Percentiles rank a stretch among this genome's conserved stretches.
Evolutionary conservation across 805 yeast species (phyloP).

Genomic region (Candida berthetii): DNA sequence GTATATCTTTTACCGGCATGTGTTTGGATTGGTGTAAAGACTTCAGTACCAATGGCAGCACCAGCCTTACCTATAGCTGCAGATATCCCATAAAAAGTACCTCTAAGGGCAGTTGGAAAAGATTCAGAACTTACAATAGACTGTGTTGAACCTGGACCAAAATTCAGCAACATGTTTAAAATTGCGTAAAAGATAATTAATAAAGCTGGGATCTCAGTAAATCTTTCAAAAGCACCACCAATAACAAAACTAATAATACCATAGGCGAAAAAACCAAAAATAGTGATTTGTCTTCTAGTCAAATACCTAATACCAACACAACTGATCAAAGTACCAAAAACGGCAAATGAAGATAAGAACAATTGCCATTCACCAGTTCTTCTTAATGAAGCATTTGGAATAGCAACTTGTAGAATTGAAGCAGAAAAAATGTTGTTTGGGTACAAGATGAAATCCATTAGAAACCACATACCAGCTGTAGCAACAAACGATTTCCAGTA

Average conservation of each 20-base stretch:
- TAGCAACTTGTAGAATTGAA: conserved; percentile 38
- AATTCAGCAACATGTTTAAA: conserved; percentile 36
- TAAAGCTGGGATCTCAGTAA: conserved; percentile 21
- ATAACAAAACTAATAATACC: conserved; percentile 41
- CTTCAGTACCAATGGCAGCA: conserved; percentile 43
- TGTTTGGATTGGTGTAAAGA: conserved; percentile 38
- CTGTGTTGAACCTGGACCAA: conserved; percentile 43
- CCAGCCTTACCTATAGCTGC: conserved; percentile 49
- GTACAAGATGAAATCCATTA: conserved; percentile 58
- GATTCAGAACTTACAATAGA: conserved; percentile 39
- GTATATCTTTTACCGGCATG: conserved; percentile 39
- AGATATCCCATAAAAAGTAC: conserved; percentile 38
- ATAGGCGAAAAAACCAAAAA: conserved; percentile 4
- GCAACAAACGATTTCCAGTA: conserved; percentile 45
- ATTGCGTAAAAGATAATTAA: conserved; percentile 40
- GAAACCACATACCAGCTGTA: conserved; percentile 55
- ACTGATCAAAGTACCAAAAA: conserved; percentile 5
- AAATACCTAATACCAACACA: conserved; percentile 1
- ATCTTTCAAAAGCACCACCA: conserved; percentile 31
- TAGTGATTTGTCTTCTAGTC: conserved; percentile 5
- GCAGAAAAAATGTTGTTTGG: conserved; percentile 57
- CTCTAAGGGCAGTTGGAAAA: conserved; percentile 44
- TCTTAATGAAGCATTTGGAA: conserved; percentile 21
- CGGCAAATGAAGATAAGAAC: conserved; percentile 6
- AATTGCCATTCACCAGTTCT: conserved; percentile 9